Evolutionary conservation across 139 green algal species (phyloP).

Genomic region (Auxenochlorella pyrenoidosa): DNA sequence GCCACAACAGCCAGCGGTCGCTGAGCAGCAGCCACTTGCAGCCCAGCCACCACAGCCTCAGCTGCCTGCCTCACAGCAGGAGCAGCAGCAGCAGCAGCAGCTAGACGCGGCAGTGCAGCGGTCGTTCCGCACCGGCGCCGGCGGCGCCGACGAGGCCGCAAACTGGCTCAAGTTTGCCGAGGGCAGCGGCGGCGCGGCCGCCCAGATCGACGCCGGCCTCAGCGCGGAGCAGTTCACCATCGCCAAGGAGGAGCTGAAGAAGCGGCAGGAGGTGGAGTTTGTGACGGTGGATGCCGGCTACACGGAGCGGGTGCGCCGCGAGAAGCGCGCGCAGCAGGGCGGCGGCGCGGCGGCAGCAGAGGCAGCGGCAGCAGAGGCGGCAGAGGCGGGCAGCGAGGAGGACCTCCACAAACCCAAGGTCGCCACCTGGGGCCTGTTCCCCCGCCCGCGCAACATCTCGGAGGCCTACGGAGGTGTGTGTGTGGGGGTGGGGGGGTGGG

Average conservation of each 20-base stretch:
- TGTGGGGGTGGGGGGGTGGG: not conserved
- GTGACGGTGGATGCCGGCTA: constrained; percentile 6
- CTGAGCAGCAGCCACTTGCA: not conserved
- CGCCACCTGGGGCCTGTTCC: constrained; percentile 59
- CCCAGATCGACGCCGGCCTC: constrained; percentile 38
- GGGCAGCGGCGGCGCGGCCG: not conserved
- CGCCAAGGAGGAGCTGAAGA: constrained; percentile 58
- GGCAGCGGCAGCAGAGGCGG: constrained; percentile 1
- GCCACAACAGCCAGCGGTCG: not conserved
- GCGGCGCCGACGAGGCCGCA: constrained; percentile 53
- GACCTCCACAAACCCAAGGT: constrained; percentile 63
- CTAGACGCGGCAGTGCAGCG: constrained; percentile 28
- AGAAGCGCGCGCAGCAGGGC: constrained; percentile 6
- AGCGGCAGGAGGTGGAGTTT: constrained; percentile 20
- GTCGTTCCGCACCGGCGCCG: constrained; percentile 25
- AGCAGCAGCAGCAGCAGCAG: not conserved
- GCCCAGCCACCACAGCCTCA: not conserved
- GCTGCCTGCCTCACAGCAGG: not conserved
- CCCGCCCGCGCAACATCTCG: constrained; percentile 85
- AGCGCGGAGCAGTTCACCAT: constrained; percentile 72
- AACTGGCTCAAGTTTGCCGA: constrained; percentile 48
- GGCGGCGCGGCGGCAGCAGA: not conserved
- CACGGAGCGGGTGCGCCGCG: not conserved
- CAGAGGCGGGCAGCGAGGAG: not conserved
- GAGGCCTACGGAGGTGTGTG: constrained; percentile 76